Conservation (phyloP, 148 eudicot species). For the Silene conica region DNA sequence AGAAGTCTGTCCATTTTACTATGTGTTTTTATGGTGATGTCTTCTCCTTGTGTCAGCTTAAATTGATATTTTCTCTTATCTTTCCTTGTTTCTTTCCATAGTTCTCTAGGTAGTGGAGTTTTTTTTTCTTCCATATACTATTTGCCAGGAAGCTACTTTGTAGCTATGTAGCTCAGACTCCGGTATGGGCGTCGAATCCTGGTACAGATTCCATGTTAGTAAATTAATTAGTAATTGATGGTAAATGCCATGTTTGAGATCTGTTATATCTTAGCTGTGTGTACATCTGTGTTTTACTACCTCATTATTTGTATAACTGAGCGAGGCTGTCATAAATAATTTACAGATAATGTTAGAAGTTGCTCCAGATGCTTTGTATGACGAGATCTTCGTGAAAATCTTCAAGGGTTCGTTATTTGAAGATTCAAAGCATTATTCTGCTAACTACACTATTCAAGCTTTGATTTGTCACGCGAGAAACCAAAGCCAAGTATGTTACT, state of each 20-base stretch:
- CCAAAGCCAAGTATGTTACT: constrained; percentile 63
- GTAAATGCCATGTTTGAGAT: background rate
- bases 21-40: background rate
- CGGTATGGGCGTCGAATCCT: no score
- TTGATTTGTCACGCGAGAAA: constrained; percentile 71
- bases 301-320: constrained; percentile 9
- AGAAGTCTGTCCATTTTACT: constrained; percentile 1
- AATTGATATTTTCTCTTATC: no score
- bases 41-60: background rate
- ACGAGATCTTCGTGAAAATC: constrained; percentile 56
- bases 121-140: no score
- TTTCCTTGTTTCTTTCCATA: no score
- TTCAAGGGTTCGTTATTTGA: constrained; percentile 60
- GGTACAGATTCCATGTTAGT: no score
- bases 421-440: constrained; percentile 61
- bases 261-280: background rate
- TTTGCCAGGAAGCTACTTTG: no score
- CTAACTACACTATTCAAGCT: constrained; percentile 85
- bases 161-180: no score
- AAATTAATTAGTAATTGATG: background rate
- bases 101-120: no score
- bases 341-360: constrained; percentile 87
- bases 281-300: constrained; percentile 4
- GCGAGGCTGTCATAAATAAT: constrained; percentile 15
- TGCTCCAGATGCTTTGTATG: constrained; percentile 67